Conservation (phyloP, 352 stramenopile species). For the Pythium folliculosum region DNA sequence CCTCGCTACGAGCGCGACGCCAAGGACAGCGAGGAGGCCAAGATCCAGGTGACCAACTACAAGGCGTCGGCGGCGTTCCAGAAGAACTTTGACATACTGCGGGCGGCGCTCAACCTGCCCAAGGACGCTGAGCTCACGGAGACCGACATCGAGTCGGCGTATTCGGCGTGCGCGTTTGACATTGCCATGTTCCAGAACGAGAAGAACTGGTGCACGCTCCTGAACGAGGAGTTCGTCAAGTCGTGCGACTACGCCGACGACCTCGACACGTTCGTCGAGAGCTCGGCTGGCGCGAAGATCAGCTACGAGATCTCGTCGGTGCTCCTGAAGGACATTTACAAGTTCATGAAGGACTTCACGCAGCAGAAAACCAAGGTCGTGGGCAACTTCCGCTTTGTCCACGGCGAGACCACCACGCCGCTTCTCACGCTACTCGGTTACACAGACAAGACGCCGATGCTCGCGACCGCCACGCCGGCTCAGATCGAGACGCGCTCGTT, state of each 20-base stretch:
- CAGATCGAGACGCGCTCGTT: constrained; percentile 25
- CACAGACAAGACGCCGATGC: constrained; percentile 24
- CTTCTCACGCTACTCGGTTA: constrained; percentile 32
- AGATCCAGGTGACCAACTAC: constrained; percentile 14
- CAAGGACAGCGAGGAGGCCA: constrained; percentile 36
- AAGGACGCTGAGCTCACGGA: constrained; percentile 14
- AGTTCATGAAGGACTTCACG: constrained; percentile 28
- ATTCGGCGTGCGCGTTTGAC: constrained; percentile 22
- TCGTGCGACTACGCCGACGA: constrained; percentile 28
- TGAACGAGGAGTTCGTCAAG: constrained; percentile 25
- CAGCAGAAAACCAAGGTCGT: constrained; percentile 17
- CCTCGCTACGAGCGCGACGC: constrained; percentile 52
- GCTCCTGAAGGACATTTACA: constrained; percentile 26
- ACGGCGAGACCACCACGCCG: constrained; percentile 30
- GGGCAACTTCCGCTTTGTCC: constrained; percentile 33
- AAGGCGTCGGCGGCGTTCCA: constrained; percentile 16
- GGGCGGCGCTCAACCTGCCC: constrained; percentile 18
- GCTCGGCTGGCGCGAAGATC: constrained; percentile 23
- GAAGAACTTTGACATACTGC: constrained; percentile 22
- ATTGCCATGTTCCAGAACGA: constrained; percentile 25
- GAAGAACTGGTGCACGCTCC: constrained; percentile 29
- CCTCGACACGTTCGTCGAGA: constrained; percentile 28
- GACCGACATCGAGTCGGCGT: constrained; percentile 23
- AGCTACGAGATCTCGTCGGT: constrained; percentile 33
- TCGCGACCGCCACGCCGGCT: background rate